These are phyloP conservation scores for Pneumocystis oryctolagi DNA, from an alignment of 1,139 yeast genomes.

Conservation along the genomic window DNA sequence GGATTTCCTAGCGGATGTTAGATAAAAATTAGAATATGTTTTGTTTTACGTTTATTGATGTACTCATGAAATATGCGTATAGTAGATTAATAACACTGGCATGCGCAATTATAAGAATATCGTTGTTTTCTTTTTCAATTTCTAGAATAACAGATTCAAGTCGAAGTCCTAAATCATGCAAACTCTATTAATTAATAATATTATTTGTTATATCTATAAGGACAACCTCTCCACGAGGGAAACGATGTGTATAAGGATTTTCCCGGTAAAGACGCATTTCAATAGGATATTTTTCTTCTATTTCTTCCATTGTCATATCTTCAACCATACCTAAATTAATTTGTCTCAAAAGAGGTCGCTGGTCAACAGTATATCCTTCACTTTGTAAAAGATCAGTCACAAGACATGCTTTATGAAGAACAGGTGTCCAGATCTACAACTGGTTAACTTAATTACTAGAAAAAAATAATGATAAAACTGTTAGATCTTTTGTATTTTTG, in stretches of 20 bases:
- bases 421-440: slow-evolving; percentile 64
- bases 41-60: slow-evolving; percentile 55
- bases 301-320: slow-evolving; percentile 45
- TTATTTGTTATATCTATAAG: neutral
- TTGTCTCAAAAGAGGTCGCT: slow-evolving; percentile 72
- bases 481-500: slow-evolving; percentile 13
- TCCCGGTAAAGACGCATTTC: slow-evolving; percentile 50
- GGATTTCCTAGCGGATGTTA: slow-evolving; percentile 22
- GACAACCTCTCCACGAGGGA: slow-evolving; percentile 59
- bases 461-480: slow-evolving; percentile 4
- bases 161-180: slow-evolving; percentile 87
- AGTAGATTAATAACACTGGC: slow-evolving; percentile 77
- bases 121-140: slow-evolving; percentile 83
- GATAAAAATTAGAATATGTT: neutral
- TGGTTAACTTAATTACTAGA: slow-evolving; percentile 12
- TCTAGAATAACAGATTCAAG: slow-evolving; percentile 81
- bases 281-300: slow-evolving; percentile 44
- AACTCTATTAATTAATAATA: slow-evolving; percentile 31
- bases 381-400: slow-evolving; percentile 52
- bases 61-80: slow-evolving; percentile 89
- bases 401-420: slow-evolving; percentile 67
- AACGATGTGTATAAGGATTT: slow-evolving; percentile 89
- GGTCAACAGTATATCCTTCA: slow-evolving; percentile 44
- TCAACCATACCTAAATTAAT: slow-evolving; percentile 85
- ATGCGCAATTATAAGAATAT: slow-evolving; percentile 79